Evolutionary conservation across 805 yeast species (phyloP).

Genomic region (Wickerhamiella australiensis): DNA sequence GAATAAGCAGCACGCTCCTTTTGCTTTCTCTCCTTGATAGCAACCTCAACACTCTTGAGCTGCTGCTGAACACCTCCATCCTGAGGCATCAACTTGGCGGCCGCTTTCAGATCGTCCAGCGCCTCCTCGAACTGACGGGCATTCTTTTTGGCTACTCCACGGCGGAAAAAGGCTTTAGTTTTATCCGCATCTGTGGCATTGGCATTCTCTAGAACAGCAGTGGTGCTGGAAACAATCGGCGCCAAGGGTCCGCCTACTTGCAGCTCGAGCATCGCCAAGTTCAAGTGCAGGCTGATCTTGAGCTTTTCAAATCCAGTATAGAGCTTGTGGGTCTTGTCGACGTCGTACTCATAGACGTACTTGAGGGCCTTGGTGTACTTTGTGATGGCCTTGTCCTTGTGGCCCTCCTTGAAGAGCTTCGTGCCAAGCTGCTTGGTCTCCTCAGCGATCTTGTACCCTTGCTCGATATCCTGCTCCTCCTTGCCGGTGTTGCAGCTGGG

Average conservation of each 20-base stretch:
- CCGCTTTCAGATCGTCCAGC: slow-evolving; percentile 49
- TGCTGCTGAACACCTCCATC: slow-evolving; percentile 65
- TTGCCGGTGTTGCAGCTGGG: slow-evolving; percentile 41
- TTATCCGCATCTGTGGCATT: slow-evolving; percentile 47
- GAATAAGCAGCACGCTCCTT: slow-evolving; percentile 32
- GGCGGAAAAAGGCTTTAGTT: slow-evolving; percentile 79
- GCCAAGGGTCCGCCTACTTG: slow-evolving; percentile 42
- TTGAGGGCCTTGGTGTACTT: slow-evolving; percentile 66
- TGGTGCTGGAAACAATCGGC: slow-evolving; percentile 46
- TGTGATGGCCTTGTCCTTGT: slow-evolving; percentile 41
- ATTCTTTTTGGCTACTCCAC: slow-evolving; percentile 60
- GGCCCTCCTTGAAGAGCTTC: slow-evolving; percentile 52
- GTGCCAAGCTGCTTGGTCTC: slow-evolving; percentile 71
- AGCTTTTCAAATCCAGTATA: slow-evolving; percentile 39
- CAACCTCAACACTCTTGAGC: slow-evolving; percentile 43
- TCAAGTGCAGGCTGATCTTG: slow-evolving; percentile 54
- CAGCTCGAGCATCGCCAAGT: slow-evolving; percentile 61
- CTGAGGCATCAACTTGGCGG: slow-evolving; percentile 49
- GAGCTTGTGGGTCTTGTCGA: slow-evolving; percentile 37
- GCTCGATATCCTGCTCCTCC: slow-evolving; percentile 36
- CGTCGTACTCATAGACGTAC: slow-evolving; percentile 61
- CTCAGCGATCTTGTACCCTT: slow-evolving; percentile 51
- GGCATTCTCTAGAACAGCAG: slow-evolving; percentile 53
- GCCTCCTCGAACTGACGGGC: slow-evolving; percentile 63
- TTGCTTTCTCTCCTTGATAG: slow-evolving; percentile 42